Evolutionary conservation across 208 protist species (phyloP), one percentile per base, ranked within the genome.

Genomic region (Crithidia expoeki): DNA sequence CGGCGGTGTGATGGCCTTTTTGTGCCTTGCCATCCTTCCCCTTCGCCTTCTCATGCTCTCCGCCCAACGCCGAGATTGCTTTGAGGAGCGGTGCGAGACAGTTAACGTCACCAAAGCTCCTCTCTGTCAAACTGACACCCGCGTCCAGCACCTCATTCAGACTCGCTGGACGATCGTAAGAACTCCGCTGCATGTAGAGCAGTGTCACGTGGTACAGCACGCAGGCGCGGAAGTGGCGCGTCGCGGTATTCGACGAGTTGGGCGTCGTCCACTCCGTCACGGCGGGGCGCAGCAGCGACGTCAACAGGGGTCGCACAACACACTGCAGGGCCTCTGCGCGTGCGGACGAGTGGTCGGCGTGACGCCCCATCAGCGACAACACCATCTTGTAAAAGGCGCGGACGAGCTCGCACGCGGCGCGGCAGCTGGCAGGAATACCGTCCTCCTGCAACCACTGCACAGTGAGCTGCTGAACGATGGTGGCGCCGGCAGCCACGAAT

Each of bases 141-240:
- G 70, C 62, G 25, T 55, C 47, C 16, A 68, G 27, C 16, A 11
- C 50, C 36, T 77, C 51, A 30, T 23, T 53, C 36, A 34, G 47
- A 44, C 42, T 64, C 2, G 44, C 14, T 40, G 44, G 28, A 0
- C 42, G 28, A 1, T 3, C 30, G 4, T 40, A 21, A 21, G 66
- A 50, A 0, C 51, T 34, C 53, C 55, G 50, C 42, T 74, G 69
- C 52, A 81, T 64, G 57, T 83, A 83, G 16, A 88, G 58, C n/a
- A 83, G 72, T 27, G 63, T 70, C 14, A 78, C 61, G 60, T 85
- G 72, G 75, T 83, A 88, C 28, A 82, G 69, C 62, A 70, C 56
- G 17, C 51, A 52, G 14, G 67, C 27, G 10, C 65, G 73, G 17
- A 84, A 50, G 1, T 55, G 46, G n/a, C 46, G 23, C 21, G n/a